Conservation (phyloP, 352 stramenopile genomes). For the Phytophthora megakarya region DNA sequence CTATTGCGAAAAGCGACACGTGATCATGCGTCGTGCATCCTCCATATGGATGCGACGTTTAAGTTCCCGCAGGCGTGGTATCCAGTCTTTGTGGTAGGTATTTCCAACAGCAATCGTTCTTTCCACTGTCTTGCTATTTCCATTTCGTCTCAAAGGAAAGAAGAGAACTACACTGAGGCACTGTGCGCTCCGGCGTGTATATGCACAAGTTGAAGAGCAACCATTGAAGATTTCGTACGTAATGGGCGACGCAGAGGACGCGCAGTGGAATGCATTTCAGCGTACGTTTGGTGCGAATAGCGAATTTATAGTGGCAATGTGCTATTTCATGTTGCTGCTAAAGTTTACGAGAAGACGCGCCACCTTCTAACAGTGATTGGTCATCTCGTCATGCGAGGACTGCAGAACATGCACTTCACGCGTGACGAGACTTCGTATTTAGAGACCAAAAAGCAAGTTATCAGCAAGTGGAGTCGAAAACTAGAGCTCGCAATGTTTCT, state of each 20-base stretch:
- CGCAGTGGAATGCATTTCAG: background rate
- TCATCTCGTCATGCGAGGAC: background rate
- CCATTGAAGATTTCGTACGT: background rate
- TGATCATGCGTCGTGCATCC: background rate
- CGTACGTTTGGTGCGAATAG: background rate
- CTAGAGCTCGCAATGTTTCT: background rate
- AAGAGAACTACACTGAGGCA: slow-evolving; percentile 3
- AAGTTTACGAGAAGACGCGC: background rate
- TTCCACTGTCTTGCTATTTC: slow-evolving; percentile 24
- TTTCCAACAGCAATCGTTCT: slow-evolving; percentile 20
- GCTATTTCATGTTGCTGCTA: slow-evolving; percentile 6
- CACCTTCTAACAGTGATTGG: background rate
- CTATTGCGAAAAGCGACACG: background rate
- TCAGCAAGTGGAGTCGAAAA: background rate
- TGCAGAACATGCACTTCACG: slow-evolving; percentile 3
- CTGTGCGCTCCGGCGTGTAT: slow-evolving; percentile 4
- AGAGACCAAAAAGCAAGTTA: background rate
- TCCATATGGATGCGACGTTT: slow-evolving; percentile 24
- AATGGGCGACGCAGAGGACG: slow-evolving; percentile 9
- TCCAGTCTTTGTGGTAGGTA: slow-evolving; percentile 18
- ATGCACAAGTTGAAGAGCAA: background rate
- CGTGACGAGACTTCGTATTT: background rate
- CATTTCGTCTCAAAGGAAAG: slow-evolving; percentile 21
- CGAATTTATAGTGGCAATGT: background rate
- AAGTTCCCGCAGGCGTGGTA: slow-evolving; percentile 27